Evolutionary conservation across 208 protist genomes (phyloP), one percentile per base, ranked within the genome.

Genomic region (Herpetomonas samuelpessoai): DNA sequence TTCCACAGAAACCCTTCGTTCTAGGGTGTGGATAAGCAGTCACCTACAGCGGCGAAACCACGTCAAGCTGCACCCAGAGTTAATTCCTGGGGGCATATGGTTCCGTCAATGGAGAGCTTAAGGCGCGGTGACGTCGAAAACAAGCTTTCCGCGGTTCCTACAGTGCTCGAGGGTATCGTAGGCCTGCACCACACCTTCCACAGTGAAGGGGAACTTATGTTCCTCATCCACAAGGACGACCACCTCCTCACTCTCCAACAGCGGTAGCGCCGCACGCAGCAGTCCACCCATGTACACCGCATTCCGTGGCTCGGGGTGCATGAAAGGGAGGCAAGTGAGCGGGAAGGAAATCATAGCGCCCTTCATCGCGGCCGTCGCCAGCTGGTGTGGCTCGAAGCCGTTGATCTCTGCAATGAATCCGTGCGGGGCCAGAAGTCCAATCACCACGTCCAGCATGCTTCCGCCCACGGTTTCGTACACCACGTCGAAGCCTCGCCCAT

Each of bases 401-500:
- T 45, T 68, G 46, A 58, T 62, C 48, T 44, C 41, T 18, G 44
- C 10, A 0, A 61, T 28, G 39, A 62, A 57, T 28, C 64, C 64
- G 39, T 62, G 47, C 19, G 56, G 45, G 4, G 64, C 64, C 1
- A 57, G 51, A 27, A 47, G 19, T 21, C 55, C 3, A n/a, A 62
- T 44, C 21, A n/a, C 6, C 18, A 35, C 45, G 4, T 54, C 56
- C 28, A 69, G 39, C 49, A 31, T 50, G 19, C 46, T 55, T 0
- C 7, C 46, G 38, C 64, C 64, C 18, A 62, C 27, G 10, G 55
- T 29, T 21, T 69, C 64, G 50, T 52, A 69, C 28, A 69, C 48
- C 46, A 69, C 35, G 64, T 69, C 55, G 28, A 69, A 69, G 55
- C 64, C 64, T 2, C 47, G 49, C 12, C 53, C 53, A 24, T 54